phyloP scores from a whole-genome alignment of 179 eudicot species.

The Carnegiea gigantea region DNA sequence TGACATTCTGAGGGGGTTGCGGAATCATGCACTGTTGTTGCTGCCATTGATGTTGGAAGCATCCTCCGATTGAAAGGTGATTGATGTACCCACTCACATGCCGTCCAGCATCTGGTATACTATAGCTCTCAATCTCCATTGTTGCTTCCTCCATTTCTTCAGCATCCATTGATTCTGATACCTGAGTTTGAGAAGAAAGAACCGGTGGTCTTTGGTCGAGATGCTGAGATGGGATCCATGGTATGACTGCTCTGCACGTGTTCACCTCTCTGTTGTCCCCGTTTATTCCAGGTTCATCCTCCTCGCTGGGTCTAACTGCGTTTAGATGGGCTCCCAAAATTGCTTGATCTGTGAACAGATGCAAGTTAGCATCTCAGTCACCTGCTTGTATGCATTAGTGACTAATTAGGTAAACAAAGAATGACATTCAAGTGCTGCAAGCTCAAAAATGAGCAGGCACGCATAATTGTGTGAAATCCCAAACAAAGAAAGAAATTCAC shows the following conservation, averaged over 20 bases:
- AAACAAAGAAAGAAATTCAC: not conserved
- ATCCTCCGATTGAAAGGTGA: conserved; percentile 23
- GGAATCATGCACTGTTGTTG: conserved; percentile 74
- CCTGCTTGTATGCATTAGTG: not conserved
- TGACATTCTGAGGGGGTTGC: conserved; percentile 51
- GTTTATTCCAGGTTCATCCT: conserved; percentile 29
- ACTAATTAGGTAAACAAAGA: not conserved
- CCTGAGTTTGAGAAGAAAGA: conserved; percentile 17
- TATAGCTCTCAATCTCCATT: conserved; percentile 68
- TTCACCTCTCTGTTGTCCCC: conserved; percentile 20
- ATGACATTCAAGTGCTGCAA: not conserved
- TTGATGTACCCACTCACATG: conserved; percentile 15
- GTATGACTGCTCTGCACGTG: conserved; percentile 66
- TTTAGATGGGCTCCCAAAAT: conserved; percentile 32
- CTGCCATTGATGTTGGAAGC: conserved; percentile 56
- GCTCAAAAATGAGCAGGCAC: not conserved
- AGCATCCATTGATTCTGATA: conserved; percentile 54
- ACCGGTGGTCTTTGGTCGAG: conserved; percentile 7
- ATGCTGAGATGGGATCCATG: conserved; percentile 57
- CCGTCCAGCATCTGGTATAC: conserved; percentile 16
- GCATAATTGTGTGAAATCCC: not conserved
- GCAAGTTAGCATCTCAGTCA: not conserved
- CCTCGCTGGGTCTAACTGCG: conserved; percentile 15
- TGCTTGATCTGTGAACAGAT: conserved; percentile 40
- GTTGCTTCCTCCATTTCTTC: conserved; percentile 46